Conservation (phyloP, 83 land plant genomes). For the Picea abies region DNA sequence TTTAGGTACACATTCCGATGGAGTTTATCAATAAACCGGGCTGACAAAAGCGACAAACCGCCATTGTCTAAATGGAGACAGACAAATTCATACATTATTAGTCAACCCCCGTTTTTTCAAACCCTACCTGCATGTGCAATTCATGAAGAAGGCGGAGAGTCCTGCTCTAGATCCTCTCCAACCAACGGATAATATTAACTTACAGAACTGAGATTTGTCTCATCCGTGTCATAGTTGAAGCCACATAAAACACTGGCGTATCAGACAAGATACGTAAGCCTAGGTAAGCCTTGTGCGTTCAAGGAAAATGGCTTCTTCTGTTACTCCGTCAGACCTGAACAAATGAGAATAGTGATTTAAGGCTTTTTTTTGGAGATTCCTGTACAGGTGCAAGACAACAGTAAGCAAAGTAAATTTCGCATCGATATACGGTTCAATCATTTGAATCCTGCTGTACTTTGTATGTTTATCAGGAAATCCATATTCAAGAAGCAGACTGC, state of each 20-base stretch:
- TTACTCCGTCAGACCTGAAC: too few relatives aligned
- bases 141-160: not conserved
- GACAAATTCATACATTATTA: not conserved
- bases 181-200: not conserved
- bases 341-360: too few relatives aligned
- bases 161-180: not conserved
- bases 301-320: too few relatives aligned
- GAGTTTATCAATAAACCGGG: not conserved
- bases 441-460: too few relatives aligned
- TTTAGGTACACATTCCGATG: not conserved
- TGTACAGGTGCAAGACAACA: not conserved
- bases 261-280: too few relatives aligned
- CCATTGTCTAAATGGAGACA: not conserved
- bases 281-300: too few relatives aligned
- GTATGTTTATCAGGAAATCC: too few relatives aligned
- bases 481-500: too few relatives aligned
- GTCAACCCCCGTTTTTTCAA: not conserved
- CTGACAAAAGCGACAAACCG: not conserved
- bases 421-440: not conserved
- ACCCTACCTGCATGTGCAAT: constrained; percentile 1
- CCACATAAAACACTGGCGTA: too few relatives aligned
- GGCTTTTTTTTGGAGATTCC: too few relatives aligned
- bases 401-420: not conserved
- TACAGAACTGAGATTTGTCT: not conserved
- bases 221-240: too few relatives aligned